Evolutionary conservation across 306 rosid species (phyloP).

Genomic region (Myrica gale): DNA sequence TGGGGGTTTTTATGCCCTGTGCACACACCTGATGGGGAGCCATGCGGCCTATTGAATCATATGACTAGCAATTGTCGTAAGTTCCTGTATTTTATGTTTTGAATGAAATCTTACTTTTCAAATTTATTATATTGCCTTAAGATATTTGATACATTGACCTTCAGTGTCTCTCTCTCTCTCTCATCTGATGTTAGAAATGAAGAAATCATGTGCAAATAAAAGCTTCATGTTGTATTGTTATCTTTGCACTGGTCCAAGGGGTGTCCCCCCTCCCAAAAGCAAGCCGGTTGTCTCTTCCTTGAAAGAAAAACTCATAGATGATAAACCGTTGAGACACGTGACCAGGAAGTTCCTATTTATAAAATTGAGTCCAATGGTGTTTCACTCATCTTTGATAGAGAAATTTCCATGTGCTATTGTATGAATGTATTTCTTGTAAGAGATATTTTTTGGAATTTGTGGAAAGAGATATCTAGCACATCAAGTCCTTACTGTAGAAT

Average conservation of each 20-base stretch:
- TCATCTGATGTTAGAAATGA: background rate
- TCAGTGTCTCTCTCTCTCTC: background rate
- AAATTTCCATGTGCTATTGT: background rate
- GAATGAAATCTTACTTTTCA: background rate
- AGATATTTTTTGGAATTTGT: background rate
- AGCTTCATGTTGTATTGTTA: background rate
- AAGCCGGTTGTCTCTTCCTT: too few relatives aligned
- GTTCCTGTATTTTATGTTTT: slow-evolving; percentile 20
- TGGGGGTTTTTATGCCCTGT: slow-evolving; percentile 99
- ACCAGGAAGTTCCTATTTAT: background rate
- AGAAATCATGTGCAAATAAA: background rate
- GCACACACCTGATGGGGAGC: slow-evolving; percentile 99
- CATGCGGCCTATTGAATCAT: slow-evolving; percentile 96
- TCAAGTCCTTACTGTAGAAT: too few relatives aligned
- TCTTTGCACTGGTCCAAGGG: background rate
- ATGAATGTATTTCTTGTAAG: background rate
- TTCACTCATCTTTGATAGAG: too few relatives aligned
- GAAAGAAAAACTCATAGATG: too few relatives aligned
- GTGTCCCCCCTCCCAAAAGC: too few relatives aligned
- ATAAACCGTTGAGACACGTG: background rate
- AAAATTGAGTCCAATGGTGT: background rate
- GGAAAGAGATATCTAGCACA: background rate
- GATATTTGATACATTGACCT: background rate
- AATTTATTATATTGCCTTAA: background rate
- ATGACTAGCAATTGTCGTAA: slow-evolving; percentile 73